Conservation (phyloP, 208 protist species). For the Trypanosoma lewisi region DNA sequence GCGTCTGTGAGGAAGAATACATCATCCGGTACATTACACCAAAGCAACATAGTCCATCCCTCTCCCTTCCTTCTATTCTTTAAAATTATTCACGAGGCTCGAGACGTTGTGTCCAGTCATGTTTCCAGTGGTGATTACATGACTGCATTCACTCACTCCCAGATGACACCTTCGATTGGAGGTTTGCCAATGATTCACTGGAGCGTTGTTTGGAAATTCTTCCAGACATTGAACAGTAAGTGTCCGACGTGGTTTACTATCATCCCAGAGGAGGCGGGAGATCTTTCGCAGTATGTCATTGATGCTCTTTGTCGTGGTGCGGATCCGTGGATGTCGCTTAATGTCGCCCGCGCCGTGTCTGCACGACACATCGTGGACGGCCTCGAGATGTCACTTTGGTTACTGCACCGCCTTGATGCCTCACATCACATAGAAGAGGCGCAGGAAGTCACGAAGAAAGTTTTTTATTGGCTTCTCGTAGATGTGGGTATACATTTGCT, state of each 20-base stretch:
- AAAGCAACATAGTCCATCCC: slow-evolving; percentile 36
- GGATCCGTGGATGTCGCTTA: slow-evolving; percentile 77
- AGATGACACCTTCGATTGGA: background rate
- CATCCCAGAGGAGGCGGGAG: slow-evolving; percentile 54
- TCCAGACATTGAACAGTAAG: slow-evolving; percentile 75
- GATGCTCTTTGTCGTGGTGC: slow-evolving; percentile 72
- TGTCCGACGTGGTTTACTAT: slow-evolving; percentile 59
- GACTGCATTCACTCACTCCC: background rate
- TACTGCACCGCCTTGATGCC: slow-evolving; percentile 72
- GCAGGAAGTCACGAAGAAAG: slow-evolving; percentile 52
- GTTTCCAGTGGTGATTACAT: background rate
- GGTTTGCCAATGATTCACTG: slow-evolving; percentile 81
- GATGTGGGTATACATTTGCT: slow-evolving; percentile 84
- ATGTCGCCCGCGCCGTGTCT: slow-evolving; percentile 61
- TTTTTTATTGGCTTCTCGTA: slow-evolving; percentile 81
- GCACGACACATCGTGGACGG: slow-evolving; percentile 71
- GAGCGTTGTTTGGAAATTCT: slow-evolving; percentile 71
- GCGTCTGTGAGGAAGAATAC: background rate
- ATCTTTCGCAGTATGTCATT: slow-evolving; percentile 60
- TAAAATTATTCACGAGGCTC: slow-evolving; percentile 64
- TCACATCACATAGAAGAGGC: slow-evolving; percentile 75
- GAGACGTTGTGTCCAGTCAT: slow-evolving; percentile 39
- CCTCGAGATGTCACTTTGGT: slow-evolving; percentile 78
- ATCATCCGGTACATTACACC: background rate
- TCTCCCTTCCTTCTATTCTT: slow-evolving; percentile 78